Conservation (phyloP, 768 basidiomycete species). For the Xerocomellus dryophilus region DNA sequence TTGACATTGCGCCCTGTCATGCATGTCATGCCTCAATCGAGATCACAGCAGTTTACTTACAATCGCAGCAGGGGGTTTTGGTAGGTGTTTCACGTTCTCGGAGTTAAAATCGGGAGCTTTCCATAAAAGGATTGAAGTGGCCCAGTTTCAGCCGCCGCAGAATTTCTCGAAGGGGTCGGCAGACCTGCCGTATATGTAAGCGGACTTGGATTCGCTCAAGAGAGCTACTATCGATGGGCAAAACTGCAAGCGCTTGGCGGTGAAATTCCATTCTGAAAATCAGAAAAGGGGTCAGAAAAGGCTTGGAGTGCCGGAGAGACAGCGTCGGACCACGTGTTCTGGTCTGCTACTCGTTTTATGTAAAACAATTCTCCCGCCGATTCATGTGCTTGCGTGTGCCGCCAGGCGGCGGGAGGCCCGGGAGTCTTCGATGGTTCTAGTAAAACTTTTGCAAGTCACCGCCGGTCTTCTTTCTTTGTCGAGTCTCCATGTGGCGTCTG, state of each 20-base stretch:
- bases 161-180: no score
- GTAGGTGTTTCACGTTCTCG: no score
- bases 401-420: background rate
- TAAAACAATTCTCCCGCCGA: constrained; percentile 7
- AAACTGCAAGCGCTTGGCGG: no score
- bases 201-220: no score
- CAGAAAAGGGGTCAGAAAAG: background rate
- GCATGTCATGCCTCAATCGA: background rate
- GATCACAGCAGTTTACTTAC: no score
- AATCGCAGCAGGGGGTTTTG: no score
- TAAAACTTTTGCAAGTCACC: constrained; percentile 1
- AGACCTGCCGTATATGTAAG: no score
- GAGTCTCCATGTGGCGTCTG: background rate
- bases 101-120: no score
- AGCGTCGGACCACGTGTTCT: constrained; percentile 1
- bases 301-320: constrained; percentile 1
- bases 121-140: no score
- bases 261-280: background rate
- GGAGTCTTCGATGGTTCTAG: constrained; percentile 1
- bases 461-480: constrained; percentile 8
- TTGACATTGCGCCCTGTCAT: background rate
- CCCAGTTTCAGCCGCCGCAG: no score
- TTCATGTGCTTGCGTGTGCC: background rate
- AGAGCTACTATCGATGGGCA: no score
- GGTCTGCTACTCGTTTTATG: constrained; percentile 7